A percentile compares a stretch with the other conserved stretches of the same genome.
These are phyloP conservation scores for Neurospora sublineolata DNA, from an alignment of 495 filamentous ascomycete species.

Conservation along the genomic window DNA sequence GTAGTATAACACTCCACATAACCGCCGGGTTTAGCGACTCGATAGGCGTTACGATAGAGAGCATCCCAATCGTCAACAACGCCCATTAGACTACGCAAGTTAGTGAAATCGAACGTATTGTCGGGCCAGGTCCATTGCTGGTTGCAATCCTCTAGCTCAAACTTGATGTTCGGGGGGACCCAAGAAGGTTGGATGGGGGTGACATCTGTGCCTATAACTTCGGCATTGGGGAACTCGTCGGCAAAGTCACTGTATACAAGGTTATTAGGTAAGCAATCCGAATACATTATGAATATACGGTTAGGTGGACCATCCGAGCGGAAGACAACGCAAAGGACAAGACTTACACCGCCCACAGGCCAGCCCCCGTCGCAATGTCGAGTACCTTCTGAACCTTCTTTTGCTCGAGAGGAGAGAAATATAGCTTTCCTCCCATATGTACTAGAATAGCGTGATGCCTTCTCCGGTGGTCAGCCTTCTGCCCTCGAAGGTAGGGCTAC, in stretches of 20 bases:
- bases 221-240: conserved; percentile 39
- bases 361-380: conserved; percentile 52
- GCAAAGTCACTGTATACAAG: conserved; percentile 8
- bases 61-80: conserved; percentile 45
- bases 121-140: conserved; percentile 37
- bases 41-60: conserved; percentile 24
- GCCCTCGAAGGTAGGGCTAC: neutral
- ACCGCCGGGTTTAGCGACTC: conserved; percentile 27
- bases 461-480: neutral
- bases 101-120: conserved; percentile 51
- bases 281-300: neutral
- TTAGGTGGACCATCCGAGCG: rapidly evolving
- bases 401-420: conserved; percentile 35
- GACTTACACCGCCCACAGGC: conserved; percentile 41
- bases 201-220: conserved; percentile 51
- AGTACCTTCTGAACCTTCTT: conserved; percentile 38
- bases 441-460: neutral
- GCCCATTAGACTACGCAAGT: conserved; percentile 43
- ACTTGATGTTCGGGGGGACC: conserved; percentile 37
- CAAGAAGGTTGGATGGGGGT: conserved; percentile 41
- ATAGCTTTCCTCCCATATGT: conserved; percentile 25
- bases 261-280: neutral
- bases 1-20: conserved; percentile 16
- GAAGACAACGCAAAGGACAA: neutral
- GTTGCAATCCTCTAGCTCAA: conserved; percentile 46